Percentiles rank a stretch among this genome's conserved stretches.
phyloP scores from a whole-genome alignment of 2,329 filamentous ascomycete species.

The Aureobasidium vineae region DNA sequence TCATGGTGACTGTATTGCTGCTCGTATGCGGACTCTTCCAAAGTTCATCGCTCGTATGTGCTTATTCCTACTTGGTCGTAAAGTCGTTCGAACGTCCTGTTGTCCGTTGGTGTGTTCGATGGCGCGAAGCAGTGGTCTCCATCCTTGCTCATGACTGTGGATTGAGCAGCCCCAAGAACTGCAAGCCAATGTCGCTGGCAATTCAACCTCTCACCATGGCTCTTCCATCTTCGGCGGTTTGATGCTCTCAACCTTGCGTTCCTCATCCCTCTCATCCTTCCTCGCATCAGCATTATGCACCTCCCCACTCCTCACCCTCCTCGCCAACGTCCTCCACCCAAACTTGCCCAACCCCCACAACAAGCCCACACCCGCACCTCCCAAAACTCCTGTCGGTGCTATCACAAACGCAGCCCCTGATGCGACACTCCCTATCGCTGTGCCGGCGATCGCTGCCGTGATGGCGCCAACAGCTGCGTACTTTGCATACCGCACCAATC shows the following conservation, averaged over 20 bases:
- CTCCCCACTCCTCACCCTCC: conserved; percentile 43
- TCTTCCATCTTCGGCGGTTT: conserved; percentile 26
- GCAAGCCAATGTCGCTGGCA: not conserved
- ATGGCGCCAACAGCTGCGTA: conserved; percentile 45
- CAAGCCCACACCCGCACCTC: conserved; percentile 39
- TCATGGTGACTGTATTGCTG: not conserved
- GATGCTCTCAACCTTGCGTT: conserved; percentile 33
- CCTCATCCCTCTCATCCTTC: conserved; percentile 42
- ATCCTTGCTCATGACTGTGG: not conserved
- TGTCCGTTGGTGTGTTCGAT: not conserved
- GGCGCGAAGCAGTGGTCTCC: no score
- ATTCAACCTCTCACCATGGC: conserved; percentile 29
- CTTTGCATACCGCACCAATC: conserved; percentile 45
- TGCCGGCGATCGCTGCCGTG: conserved; percentile 42
- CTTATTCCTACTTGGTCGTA: not conserved
- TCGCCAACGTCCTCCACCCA: conserved; percentile 38
- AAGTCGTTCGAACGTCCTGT: not conserved
- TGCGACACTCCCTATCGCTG: conserved; percentile 40
- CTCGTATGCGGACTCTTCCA: not conserved
- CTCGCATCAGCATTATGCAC: conserved; percentile 36
- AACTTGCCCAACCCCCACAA: conserved; percentile 41
- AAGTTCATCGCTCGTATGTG: not conserved
- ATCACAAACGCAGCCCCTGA: conserved; percentile 45
- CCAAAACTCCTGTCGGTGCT: conserved; percentile 45
- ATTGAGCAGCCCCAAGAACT: not conserved